Percentiles rank a stretch among this genome's conserved stretches.
Evolutionary conservation across 106 monocot species (phyloP).

Genomic region (Phalaenopsis aphrodite): DNA sequence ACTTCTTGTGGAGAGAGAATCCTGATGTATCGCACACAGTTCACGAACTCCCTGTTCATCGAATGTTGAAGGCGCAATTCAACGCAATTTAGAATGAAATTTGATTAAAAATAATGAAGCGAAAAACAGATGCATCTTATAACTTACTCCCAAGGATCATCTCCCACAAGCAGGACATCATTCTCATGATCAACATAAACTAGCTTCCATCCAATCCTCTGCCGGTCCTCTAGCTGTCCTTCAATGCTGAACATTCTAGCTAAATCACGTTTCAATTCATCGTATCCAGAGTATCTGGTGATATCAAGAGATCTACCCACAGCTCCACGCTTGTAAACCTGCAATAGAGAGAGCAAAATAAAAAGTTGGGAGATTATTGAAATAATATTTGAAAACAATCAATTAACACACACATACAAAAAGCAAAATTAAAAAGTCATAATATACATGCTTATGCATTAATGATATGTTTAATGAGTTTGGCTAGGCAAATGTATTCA

Average conservation of each 20-base stretch:
- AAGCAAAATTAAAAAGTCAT: background rate
- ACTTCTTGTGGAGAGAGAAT: slow-evolving; percentile 79
- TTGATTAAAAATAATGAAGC: background rate
- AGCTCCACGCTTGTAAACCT: slow-evolving; percentile 94
- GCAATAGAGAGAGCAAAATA: background rate
- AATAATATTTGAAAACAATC: background rate
- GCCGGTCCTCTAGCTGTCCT: slow-evolving; percentile 77
- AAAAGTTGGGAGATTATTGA: background rate
- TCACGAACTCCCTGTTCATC: slow-evolving; percentile 74
- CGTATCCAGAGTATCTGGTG: slow-evolving; percentile 65
- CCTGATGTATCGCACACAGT: slow-evolving; percentile 52
- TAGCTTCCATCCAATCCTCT: slow-evolving; percentile 90
- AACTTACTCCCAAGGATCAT: slow-evolving; percentile 99
- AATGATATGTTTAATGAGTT: background rate
- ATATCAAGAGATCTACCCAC: slow-evolving; percentile 96
- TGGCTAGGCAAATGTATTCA: background rate
- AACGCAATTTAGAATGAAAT: background rate
- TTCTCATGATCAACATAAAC: slow-evolving; percentile 93
- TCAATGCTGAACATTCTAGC: slow-evolving; percentile 97
- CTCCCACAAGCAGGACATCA: slow-evolving; percentile 90
- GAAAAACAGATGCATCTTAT: background rate
- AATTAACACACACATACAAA: background rate
- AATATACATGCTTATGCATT: too few species aligned
- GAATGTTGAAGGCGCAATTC: background rate
- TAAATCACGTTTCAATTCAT: slow-evolving; percentile 85